phyloP scores from a whole-genome alignment of 352 stramenopile species.

The Pythium chondricola region DNA sequence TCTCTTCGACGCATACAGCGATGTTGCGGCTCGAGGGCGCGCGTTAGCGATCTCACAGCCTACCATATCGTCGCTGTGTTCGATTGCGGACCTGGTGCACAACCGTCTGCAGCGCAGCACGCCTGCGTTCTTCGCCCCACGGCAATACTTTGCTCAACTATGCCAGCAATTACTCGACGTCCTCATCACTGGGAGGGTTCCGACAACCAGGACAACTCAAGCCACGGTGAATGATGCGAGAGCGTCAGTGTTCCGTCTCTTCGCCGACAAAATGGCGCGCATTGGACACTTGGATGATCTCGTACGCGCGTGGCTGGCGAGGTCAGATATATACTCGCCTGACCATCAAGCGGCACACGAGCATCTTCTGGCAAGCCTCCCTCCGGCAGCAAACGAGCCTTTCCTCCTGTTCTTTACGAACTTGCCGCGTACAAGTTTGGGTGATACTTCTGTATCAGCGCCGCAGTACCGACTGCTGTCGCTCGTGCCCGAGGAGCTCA shows the following conservation, averaged over 20 bases:
- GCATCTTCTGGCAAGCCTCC: constrained; percentile 36
- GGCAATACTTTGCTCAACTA: constrained; percentile 38
- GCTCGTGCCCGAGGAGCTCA: constrained; percentile 28
- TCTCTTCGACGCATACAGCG: constrained; percentile 32
- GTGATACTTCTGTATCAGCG: constrained; percentile 1
- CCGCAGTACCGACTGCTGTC: constrained; percentile 51
- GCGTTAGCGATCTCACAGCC: constrained; percentile 1
- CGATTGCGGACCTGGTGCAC: constrained; percentile 43
- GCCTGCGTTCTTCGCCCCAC: constrained; percentile 37
- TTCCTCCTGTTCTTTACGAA: constrained; percentile 40
- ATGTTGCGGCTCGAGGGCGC: constrained; percentile 12
- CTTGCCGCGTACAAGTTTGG: not conserved
- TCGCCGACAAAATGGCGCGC: constrained; percentile 55
- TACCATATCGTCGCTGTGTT: constrained; percentile 6
- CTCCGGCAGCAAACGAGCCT: constrained; percentile 41
- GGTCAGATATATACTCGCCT: constrained; percentile 15
- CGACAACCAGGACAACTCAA: too few relatives aligned
- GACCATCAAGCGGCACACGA: constrained; percentile 12
- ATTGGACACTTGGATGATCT: constrained; percentile 41
- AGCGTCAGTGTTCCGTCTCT: constrained; percentile 35
- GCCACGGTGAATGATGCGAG: too few relatives aligned
- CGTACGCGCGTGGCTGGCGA: constrained; percentile 40
- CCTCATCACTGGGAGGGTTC: constrained; percentile 1
- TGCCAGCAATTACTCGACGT: constrained; percentile 37
- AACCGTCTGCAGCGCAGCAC: constrained; percentile 46